Evolutionary conservation across 176 grass and related monocot species (phyloP).

Genomic region (Otatea glauca): DNA sequence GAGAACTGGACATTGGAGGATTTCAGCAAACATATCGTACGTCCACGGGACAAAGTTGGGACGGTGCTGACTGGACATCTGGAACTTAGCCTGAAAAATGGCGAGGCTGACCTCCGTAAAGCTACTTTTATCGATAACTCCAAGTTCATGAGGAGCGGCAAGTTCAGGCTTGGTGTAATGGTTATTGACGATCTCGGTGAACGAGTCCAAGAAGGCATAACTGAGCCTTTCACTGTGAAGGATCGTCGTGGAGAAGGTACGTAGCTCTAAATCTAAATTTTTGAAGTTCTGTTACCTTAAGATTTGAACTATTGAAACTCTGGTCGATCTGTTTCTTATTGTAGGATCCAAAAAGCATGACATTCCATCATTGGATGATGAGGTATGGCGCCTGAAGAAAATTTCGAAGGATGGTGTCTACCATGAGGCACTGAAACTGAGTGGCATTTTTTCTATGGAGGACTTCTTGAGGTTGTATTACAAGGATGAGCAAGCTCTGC

Average conservation of each 20-base stretch:
- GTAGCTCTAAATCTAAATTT: background rate
- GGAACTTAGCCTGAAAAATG: conserved; percentile 44
- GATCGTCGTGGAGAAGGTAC: conserved; percentile 66
- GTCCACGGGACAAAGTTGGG: conserved; percentile 39
- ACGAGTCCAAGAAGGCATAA: conserved; percentile 51
- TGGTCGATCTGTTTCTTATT: background rate
- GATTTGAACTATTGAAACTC: background rate
- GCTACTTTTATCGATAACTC: conserved; percentile 62
- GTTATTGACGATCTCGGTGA: conserved; percentile 25
- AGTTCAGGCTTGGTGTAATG: conserved; percentile 59
- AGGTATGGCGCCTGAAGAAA: conserved; percentile 52
- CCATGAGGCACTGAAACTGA: conserved; percentile 35
- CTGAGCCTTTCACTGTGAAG: conserved; percentile 54
- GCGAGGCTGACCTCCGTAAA: conserved; percentile 3
- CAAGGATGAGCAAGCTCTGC: conserved; percentile 37
- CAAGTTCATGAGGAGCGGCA: conserved; percentile 45
- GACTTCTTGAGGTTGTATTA: conserved; percentile 50
- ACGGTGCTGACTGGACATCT: conserved; percentile 43
- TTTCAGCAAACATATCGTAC: conserved; percentile 41
- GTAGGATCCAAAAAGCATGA: conserved; percentile 47
- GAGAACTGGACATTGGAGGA: conserved; percentile 44
- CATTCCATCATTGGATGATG: conserved; percentile 48
- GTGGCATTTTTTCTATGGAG: conserved; percentile 39
- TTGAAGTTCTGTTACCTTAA: background rate
- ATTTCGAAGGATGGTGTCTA: conserved; percentile 46